Evolutionary conservation across 2,329 filamentous ascomycete species (phyloP).

Genomic region (Dactylonectria estremocensis): DNA sequence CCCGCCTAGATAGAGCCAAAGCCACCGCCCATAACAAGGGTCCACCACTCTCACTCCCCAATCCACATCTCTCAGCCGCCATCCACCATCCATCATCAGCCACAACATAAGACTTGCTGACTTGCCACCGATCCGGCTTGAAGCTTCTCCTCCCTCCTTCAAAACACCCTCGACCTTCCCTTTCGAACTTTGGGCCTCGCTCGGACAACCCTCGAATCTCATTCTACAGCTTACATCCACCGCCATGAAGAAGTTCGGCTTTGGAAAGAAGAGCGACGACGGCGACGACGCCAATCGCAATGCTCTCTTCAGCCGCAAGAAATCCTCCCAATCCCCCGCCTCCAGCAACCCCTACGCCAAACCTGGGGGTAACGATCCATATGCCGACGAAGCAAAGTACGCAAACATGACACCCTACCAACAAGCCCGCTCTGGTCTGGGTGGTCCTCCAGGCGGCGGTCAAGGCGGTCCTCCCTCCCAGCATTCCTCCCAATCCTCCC

Average conservation of each 20-base stretch:
- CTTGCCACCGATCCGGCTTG: conserved; percentile 16
- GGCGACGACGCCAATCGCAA: conserved; percentile 64
- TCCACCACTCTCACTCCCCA: conserved; percentile 32
- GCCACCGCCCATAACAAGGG: conserved; percentile 42
- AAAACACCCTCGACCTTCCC: conserved; percentile 29
- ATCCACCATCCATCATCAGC: conserved; percentile 31
- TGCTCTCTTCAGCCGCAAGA: conserved; percentile 70
- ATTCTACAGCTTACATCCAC: not conserved
- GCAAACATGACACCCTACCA: conserved; percentile 64
- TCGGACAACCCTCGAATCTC: conserved; percentile 13
- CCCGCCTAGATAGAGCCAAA: conserved; percentile 14
- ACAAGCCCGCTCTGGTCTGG: conserved; percentile 57
- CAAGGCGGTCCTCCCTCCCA: conserved; percentile 56
- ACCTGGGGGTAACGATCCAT: conserved; percentile 67
- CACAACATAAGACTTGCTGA: conserved; percentile 40
- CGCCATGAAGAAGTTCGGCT: conserved; percentile 73
- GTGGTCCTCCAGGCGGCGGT: conserved; percentile 47
- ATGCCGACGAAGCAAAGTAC: conserved; percentile 64
- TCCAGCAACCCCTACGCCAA: conserved; percentile 72
- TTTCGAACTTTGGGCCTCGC: conserved; percentile 9
- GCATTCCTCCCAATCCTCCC: conserved; percentile 47
- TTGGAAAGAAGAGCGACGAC: conserved; percentile 69
- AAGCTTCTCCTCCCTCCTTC: conserved; percentile 30
- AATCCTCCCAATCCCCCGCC: conserved; percentile 61
- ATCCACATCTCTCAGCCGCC: conserved; percentile 27